These are phyloP conservation scores for Aspergillus candidus DNA, from an alignment of 2,329 filamentous ascomycete genomes.

Conservation along the genomic window DNA sequence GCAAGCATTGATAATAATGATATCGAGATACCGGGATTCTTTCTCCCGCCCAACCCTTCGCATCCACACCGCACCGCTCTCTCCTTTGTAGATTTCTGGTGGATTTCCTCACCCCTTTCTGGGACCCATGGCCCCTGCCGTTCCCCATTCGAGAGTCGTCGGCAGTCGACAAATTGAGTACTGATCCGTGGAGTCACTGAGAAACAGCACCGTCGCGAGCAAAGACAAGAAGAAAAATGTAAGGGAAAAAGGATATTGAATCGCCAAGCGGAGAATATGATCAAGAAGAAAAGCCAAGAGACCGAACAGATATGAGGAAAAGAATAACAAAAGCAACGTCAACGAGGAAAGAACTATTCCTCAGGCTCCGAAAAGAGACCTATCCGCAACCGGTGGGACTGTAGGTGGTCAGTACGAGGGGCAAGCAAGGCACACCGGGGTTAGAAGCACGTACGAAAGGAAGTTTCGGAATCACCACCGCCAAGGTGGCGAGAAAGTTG, in stretches of 20 bases:
- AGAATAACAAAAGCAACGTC: constrained; percentile 7
- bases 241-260: constrained; percentile 11
- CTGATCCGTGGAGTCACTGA: no score
- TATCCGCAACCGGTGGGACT: constrained; percentile 75
- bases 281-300: constrained; percentile 10
- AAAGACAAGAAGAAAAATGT: constrained; percentile 10
- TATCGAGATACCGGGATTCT: no score
- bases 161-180: no score
- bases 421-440: not conserved
- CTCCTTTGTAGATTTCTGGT: no score
- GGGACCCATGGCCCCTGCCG: no score
- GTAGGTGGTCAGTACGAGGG: constrained; percentile 24
- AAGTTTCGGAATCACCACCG: constrained; percentile 91
- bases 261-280: constrained; percentile 16
- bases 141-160: no score
- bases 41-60: no score
- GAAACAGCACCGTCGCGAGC: no score
- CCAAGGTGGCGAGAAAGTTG: constrained; percentile 88
- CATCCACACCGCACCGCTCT: no score
- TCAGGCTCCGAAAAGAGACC: constrained; percentile 68
- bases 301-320: constrained; percentile 5
- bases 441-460: constrained; percentile 66
- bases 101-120: no score
- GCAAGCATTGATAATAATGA: no score
- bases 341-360: constrained; percentile 38